Conservation (phyloP, 176 grass and related monocot species). For the Dendrocalamus sinicus region DNA sequence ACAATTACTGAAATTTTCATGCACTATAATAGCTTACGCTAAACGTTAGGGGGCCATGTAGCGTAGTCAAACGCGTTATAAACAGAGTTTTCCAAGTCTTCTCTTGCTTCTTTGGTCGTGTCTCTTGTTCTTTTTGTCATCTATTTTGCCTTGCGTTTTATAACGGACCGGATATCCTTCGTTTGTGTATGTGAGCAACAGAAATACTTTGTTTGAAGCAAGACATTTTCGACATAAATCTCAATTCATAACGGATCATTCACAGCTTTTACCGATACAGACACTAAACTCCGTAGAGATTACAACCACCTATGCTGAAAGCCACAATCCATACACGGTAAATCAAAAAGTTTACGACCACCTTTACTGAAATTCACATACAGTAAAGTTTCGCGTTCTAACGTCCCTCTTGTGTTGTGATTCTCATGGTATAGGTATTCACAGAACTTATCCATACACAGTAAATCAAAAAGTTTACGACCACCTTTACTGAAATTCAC, state of each 20-base stretch:
- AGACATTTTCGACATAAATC: neutral
- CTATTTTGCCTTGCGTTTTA: too few species aligned
- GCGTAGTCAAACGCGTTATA: too few species aligned
- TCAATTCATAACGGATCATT: neutral
- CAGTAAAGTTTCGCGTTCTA: neutral
- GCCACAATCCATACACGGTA: neutral
- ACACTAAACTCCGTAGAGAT: neutral
- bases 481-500: neutral
- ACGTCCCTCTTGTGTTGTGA: constrained; percentile 16
- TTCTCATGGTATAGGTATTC: neutral
- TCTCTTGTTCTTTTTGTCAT: too few species aligned
- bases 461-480: neutral
- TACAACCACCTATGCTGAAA: neutral
- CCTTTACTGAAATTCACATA: too few species aligned
- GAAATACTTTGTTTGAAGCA: neutral
- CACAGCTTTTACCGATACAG: neutral
- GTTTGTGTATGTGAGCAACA: neutral
- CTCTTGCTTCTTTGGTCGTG: too few species aligned
- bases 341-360: too few species aligned
- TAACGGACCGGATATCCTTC: neutral
- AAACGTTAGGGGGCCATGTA: too few species aligned
- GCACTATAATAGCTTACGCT: too few species aligned
- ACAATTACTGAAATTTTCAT: too few species aligned
- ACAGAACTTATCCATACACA: neutral
- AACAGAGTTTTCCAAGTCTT: too few species aligned